Conservation (phyloP, 495 filamentous ascomycete genomes). For the Penicillium nucicola region DNA sequence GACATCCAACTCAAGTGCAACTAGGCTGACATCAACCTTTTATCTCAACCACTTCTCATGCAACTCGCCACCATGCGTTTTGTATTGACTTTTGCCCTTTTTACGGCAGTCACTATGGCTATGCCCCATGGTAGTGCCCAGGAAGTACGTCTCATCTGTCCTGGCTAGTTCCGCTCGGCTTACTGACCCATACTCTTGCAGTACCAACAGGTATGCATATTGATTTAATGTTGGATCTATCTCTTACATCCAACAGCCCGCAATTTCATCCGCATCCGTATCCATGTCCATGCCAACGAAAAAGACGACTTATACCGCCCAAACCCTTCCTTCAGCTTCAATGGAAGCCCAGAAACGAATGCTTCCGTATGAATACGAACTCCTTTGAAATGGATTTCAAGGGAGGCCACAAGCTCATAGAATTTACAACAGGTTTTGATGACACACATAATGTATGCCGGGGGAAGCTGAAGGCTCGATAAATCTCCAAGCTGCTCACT, state of each 20-base stretch:
- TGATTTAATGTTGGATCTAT: too few relatives aligned
- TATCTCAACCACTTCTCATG: neutral
- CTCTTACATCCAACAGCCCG: neutral
- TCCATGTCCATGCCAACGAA: slow-evolving; percentile 13
- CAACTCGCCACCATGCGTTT: slow-evolving; percentile 7
- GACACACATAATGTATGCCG: too few relatives aligned
- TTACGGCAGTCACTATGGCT: slow-evolving; percentile 1
- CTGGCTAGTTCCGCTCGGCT: neutral
- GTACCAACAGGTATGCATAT: neutral
- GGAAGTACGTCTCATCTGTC: neutral
- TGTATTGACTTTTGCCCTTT: slow-evolving; percentile 1
- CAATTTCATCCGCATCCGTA: slow-evolving; percentile 1
- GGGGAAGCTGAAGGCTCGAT: too few relatives aligned
- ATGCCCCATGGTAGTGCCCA: slow-evolving; percentile 4
- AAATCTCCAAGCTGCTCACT: too few relatives aligned
- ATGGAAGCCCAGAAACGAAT: slow-evolving; percentile 1
- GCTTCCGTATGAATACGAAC: slow-evolving; percentile 1
- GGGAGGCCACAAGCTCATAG: neutral
- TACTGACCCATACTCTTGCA: neutral
- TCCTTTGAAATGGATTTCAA: neutral
- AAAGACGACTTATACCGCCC: neutral
- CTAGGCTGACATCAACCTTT: too few relatives aligned
- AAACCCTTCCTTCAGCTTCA: slow-evolving; percentile 2
- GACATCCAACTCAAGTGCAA: too few relatives aligned
- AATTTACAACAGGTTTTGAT: neutral